A percentile compares a stretch with the other conserved stretches of the same genome.
These are phyloP conservation scores for Chenopodium album DNA, from an alignment of 148 eudicot species.

Conservation along the genomic window DNA sequence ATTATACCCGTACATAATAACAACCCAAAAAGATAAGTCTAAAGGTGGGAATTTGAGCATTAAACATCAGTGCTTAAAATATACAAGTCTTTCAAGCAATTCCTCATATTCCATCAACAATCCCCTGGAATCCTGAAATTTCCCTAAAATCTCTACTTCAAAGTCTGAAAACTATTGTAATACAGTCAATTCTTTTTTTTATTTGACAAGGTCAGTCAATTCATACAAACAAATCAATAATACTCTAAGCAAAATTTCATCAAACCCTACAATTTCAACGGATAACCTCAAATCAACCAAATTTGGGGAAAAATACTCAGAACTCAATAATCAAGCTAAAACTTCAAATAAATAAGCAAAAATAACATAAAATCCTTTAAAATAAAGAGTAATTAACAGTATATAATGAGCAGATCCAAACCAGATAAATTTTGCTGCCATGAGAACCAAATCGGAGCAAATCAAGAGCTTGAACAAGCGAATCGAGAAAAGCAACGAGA, in stretches of 20 bases:
- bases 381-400: background rate
- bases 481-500: constrained; percentile 14
- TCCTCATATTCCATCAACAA: background rate
- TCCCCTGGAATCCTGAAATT: background rate
- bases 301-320: background rate
- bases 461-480: constrained; percentile 55
- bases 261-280: constrained; percentile 5
- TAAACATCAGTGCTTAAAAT: constrained; percentile 4
- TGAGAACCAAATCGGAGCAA: constrained; percentile 62
- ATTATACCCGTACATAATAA: background rate
- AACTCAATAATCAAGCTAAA: background rate
- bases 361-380: background rate
- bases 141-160: background rate
- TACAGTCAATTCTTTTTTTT: background rate
- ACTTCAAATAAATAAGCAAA: background rate
- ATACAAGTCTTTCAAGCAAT: constrained; percentile 3
- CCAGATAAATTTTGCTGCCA: constrained; percentile 88
- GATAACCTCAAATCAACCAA: background rate
- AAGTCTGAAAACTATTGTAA: background rate
- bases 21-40: too few relatives aligned
- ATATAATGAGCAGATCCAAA: constrained; percentile 26
- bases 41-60: background rate
- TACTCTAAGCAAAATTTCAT: background rate
- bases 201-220: background rate
- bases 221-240: background rate